A percentile compares a stretch with the other conserved stretches of the same genome.
phyloP scores from a whole-genome alignment of 768 basidiomycete genomes.

The Butyriboletus loyo region DNA sequence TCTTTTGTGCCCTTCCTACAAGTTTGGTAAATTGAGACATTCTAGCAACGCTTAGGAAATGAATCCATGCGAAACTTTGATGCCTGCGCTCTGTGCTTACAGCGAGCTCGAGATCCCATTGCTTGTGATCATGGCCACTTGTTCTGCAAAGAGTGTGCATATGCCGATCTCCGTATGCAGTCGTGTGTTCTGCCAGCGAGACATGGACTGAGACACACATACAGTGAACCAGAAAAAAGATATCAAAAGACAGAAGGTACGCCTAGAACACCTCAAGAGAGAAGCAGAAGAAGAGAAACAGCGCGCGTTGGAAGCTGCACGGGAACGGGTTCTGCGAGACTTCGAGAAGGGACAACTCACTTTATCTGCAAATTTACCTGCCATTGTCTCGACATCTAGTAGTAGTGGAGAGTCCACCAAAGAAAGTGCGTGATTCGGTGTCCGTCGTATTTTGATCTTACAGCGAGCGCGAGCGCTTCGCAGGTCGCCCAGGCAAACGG shows the following conservation, averaged over 20 bases:
- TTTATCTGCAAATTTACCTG: conserved; percentile 45
- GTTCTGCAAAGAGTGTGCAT: conserved; percentile 94
- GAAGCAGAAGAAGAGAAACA: conserved; percentile 80
- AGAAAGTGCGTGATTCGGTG: conserved; percentile 32
- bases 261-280: conserved; percentile 66
- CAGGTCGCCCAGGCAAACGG: conserved; percentile 68
- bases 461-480: background rate
- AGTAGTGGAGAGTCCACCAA: conserved; percentile 31
- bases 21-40: background rate
- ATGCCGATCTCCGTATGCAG: conserved; percentile 73
- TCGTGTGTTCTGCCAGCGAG: conserved; percentile 2
- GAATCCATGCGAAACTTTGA: conserved; percentile 93
- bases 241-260: conserved; percentile 86
- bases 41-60: conserved; percentile 53
- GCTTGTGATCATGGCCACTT: conserved; percentile 84
- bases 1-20: background rate
- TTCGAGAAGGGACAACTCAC: conserved; percentile 87
- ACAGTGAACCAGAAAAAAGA: conserved; percentile 86
- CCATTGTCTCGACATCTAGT: conserved; percentile 38
- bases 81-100: conserved; percentile 85
- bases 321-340: conserved; percentile 85
- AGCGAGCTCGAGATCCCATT: conserved; percentile 78
- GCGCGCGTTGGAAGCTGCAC: conserved; percentile 66
- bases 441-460: background rate
- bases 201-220: conserved; percentile 10